Conservation (phyloP, 2,329 filamentous ascomycete species). For the Phoma sp. region DNA sequence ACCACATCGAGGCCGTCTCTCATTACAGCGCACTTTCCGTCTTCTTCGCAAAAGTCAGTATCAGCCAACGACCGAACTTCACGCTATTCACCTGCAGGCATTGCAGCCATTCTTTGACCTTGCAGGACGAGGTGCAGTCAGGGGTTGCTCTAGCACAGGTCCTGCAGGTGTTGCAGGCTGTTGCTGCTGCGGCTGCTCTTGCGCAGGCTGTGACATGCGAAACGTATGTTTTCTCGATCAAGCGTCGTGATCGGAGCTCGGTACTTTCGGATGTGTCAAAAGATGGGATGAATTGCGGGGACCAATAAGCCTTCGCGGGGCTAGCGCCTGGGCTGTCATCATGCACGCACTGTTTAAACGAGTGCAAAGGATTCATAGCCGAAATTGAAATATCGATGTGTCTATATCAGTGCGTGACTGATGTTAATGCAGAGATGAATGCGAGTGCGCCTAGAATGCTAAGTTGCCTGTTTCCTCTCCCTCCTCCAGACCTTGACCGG, state of each 20-base stretch:
- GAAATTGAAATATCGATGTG: neutral
- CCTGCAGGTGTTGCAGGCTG: slow-evolving; percentile 21
- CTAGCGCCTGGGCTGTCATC: slow-evolving; percentile 13
- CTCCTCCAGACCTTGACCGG: slow-evolving; percentile 48
- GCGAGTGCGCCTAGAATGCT: slow-evolving; percentile 3
- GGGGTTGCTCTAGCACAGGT: slow-evolving; percentile 13
- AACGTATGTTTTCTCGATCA: neutral
- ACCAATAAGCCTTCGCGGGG: slow-evolving; percentile 10
- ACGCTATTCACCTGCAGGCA: slow-evolving; percentile 31
- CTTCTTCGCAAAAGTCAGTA: slow-evolving; percentile 44
- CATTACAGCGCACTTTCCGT: slow-evolving; percentile 62
- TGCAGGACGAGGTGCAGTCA: slow-evolving; percentile 31
- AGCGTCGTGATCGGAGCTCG: slow-evolving; percentile 1
- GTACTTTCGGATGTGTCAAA: neutral
- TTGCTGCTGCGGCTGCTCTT: slow-evolving; percentile 19
- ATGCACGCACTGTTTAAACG: neutral
- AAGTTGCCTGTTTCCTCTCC: slow-evolving; percentile 16
- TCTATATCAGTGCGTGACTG: neutral
- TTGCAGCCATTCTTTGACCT: slow-evolving; percentile 42
- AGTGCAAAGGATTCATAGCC: neutral
- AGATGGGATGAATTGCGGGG: slow-evolving; percentile 14
- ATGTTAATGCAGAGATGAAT: slow-evolving; percentile 1
- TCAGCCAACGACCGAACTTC: neutral
- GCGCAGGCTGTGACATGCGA: slow-evolving; percentile 30
- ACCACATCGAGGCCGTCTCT: slow-evolving; percentile 59